Conservation (phyloP, 176 grass and related monocot species). For the Phyllostachys edulis region DNA sequence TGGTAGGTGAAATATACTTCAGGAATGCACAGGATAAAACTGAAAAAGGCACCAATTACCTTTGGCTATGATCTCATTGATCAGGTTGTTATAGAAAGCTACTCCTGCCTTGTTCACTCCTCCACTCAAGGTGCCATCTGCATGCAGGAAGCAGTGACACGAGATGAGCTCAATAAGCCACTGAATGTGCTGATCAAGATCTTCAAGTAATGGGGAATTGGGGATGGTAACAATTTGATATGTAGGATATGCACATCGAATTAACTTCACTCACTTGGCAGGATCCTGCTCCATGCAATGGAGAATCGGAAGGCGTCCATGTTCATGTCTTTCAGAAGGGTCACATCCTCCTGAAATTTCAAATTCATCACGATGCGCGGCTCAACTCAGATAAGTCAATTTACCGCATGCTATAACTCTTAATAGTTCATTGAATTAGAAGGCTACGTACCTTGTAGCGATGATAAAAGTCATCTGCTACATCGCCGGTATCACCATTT, state of each 20-base stretch:
- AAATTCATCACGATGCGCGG: neutral
- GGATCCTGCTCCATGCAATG: conserved; percentile 60
- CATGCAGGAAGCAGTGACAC: neutral
- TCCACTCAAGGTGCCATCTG: conserved; percentile 50
- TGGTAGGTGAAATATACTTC: neutral
- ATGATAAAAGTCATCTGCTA: conserved; percentile 63
- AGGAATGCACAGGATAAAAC: neutral
- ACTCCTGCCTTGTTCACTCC: conserved; percentile 59
- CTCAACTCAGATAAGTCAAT: neutral
- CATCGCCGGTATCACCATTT: conserved; percentile 55
- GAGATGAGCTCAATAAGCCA: neutral
- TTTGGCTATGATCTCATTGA: conserved; percentile 48
- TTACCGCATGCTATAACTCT: too few species aligned
- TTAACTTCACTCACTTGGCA: conserved; percentile 41
- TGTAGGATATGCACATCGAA: too few species aligned
- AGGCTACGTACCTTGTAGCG: conserved; percentile 52
- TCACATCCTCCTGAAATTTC: conserved; percentile 52
- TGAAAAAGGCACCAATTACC: conserved; percentile 15
- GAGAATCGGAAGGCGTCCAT: conserved; percentile 66
- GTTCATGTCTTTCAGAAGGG: conserved; percentile 47
- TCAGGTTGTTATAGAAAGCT: conserved; percentile 61
- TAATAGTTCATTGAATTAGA: too few species aligned
- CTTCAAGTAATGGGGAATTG: too few species aligned
- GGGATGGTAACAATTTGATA: too few species aligned
- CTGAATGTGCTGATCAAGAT: neutral